Base-by-base conservation (phyloP, 768 basidiomycete species). In the Clitopilus hobsonii region DNA sequence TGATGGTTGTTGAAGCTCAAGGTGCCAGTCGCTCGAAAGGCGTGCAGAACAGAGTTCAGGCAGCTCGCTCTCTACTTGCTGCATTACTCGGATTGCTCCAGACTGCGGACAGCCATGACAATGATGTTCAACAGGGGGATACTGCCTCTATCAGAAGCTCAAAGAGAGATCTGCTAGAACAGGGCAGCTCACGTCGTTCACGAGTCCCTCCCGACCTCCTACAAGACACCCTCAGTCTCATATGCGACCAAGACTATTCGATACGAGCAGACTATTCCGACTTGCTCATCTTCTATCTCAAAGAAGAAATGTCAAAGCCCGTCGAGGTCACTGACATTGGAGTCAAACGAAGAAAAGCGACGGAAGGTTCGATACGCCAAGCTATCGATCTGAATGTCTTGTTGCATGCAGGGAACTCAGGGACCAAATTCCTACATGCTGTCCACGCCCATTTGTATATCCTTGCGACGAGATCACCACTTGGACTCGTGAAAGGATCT, bases 191-290 rank as follows among this genome's bases (percentile, higher is more conserved):
- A n/a, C 77, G 84, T 51, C 74, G 90, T 55, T 85, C 83, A 8
- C 78, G 78, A 57, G 80, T 97, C 27, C 77, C 87, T 2, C 86
- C 89, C 25, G 92, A 94, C 64, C 81, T 88, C 28, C 96, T 93
- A 93, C 91, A 94, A 65, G 94, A 96, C 57, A 94, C 91, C 1
- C 69, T 96, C 41, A 88, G 86, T 49, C 75, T 97, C 24, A 70
- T 96, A 3, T 95, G 92, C 65, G 92, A 96, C 65, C 67, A 71
- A 11, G 86, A 91, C 54, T 86, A 82, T 61, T 73, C 81, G n/a
- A 84, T 95, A 20, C 84, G 94, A 54, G 80, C 82, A 11, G 89
- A 91, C 59, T 95, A 94, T 65, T 80, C 85, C 0, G 72, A 79
- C 30, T 82, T 85, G 3, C 69, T 97, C n/a, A 70, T 88, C 2